Percentiles rank a stretch among this genome's conserved stretches.
These are phyloP conservation scores for Saksenaea oblongispora DNA, from an alignment of 371 early-diverging fungal genomes.

Conservation along the genomic window DNA sequence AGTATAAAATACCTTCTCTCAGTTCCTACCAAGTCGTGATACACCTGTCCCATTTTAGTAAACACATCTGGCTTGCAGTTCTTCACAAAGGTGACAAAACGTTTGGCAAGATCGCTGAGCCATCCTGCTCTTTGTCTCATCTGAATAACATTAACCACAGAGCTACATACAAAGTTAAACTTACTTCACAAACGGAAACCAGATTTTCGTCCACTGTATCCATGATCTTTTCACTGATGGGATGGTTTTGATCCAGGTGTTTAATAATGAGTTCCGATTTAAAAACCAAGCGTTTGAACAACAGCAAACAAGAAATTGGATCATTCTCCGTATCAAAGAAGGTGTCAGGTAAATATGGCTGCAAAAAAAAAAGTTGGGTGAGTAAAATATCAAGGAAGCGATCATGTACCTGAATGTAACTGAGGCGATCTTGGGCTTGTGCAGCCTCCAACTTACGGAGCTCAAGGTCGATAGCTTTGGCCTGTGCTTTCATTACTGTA, in stretches of 20 bases:
- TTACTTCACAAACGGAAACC: constrained; percentile 60
- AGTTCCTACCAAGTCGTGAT: constrained; percentile 68
- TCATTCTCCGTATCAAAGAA: constrained; percentile 83
- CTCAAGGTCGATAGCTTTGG: constrained; percentile 88
- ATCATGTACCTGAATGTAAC: constrained; percentile 43
- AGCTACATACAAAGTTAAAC: not conserved
- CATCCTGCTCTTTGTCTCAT: constrained; percentile 70
- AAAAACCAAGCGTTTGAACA: constrained; percentile 79
- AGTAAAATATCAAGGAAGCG: not conserved
- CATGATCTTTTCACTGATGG: constrained; percentile 59
- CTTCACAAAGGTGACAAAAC: constrained; percentile 71
- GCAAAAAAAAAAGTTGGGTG: constrained; percentile 19
- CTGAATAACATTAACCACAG: constrained; percentile 19
- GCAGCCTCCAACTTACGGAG: constrained; percentile 81
- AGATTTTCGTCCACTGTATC: constrained; percentile 53
- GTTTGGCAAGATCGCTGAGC: constrained; percentile 65
- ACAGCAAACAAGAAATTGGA: constrained; percentile 70
- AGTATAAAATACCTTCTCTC: constrained; percentile 51
- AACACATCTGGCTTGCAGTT: constrained; percentile 71
- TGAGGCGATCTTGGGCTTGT: constrained; percentile 80
- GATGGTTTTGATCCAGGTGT: constrained; percentile 74
- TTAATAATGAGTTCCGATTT: constrained; percentile 78
- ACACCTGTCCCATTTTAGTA: constrained; percentile 65
- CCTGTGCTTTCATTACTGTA: constrained; percentile 82
- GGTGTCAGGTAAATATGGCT: constrained; percentile 84